Evolutionary conservation across 2,329 filamentous ascomycete genomes (phyloP).

Genomic region (Xylaria hypoxylon): DNA sequence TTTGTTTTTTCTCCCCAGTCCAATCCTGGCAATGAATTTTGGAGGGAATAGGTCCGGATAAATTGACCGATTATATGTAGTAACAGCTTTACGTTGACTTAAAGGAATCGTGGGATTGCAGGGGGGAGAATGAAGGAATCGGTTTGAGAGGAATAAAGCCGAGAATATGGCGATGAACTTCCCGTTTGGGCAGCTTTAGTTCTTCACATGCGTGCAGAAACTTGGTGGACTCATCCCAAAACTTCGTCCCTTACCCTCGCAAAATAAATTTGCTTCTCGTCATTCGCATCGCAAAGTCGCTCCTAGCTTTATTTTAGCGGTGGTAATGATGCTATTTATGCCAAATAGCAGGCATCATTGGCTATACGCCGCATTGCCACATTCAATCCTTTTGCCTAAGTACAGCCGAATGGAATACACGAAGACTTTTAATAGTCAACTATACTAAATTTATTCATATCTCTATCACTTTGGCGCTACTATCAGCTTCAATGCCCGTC

Average conservation of each 20-base stretch:
- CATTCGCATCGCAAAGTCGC: background rate
- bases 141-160: conserved; percentile 22
- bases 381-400: conserved; percentile 5
- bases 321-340: background rate
- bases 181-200: conserved; percentile 22
- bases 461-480: background rate
- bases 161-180: conserved; percentile 23
- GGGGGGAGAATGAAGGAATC: conserved; percentile 3
- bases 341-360: background rate
- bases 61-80: background rate
- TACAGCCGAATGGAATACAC: conserved; percentile 9
- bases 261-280: conserved; percentile 2
- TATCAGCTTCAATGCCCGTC: background rate
- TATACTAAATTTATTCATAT: background rate
- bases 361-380: background rate
- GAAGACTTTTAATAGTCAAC: background rate
- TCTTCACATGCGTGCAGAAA: conserved; percentile 10
- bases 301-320: background rate
- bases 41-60: background rate
- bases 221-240: conserved; percentile 7
- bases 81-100: background rate
- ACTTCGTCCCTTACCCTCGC: conserved; percentile 2
- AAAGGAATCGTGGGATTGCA: background rate
- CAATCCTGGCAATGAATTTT: background rate
- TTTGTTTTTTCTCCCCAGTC: background rate